These are phyloP conservation scores for Rhynchosporium agropyri DNA, from an alignment of 2,329 filamentous ascomycete species.

Conservation along the genomic window DNA sequence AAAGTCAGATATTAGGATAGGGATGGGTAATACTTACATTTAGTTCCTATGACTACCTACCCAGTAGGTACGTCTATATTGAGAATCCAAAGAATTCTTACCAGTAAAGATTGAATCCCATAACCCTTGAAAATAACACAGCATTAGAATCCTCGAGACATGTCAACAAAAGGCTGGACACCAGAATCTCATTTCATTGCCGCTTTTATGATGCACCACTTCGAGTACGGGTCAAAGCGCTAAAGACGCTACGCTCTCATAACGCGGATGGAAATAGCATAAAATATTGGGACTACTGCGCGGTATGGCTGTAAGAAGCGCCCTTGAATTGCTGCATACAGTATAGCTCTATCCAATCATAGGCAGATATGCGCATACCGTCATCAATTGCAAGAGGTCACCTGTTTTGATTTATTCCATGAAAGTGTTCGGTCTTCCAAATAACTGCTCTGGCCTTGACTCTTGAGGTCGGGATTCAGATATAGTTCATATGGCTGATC, in stretches of 20 bases:
- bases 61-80: too few species aligned
- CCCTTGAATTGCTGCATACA: slow-evolving; percentile 1
- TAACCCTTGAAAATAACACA: too few species aligned
- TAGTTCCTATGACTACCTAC: too few species aligned
- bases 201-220: background rate
- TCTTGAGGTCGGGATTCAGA: background rate
- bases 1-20: too few species aligned
- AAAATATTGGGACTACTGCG: slow-evolving; percentile 14
- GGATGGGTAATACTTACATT: too few species aligned
- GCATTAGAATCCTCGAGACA: too few species aligned
- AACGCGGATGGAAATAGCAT: slow-evolving; percentile 13
- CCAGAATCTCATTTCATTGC: background rate
- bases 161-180: too few species aligned
- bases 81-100: too few species aligned
- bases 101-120: too few species aligned
- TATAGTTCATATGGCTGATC: slow-evolving; percentile 15
- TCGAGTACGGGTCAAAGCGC: slow-evolving; percentile 10
- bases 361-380: background rate
- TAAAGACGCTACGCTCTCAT: background rate
- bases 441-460: too few species aligned
- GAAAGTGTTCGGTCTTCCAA: too few species aligned
- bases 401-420: too few species aligned
- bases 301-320: slow-evolving; percentile 10
- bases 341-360: slow-evolving; percentile 1
- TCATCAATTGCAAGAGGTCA: background rate